phyloP scores from a whole-genome alignment of 192 early-diverging fungal species.

The Coemansia furcata region DNA sequence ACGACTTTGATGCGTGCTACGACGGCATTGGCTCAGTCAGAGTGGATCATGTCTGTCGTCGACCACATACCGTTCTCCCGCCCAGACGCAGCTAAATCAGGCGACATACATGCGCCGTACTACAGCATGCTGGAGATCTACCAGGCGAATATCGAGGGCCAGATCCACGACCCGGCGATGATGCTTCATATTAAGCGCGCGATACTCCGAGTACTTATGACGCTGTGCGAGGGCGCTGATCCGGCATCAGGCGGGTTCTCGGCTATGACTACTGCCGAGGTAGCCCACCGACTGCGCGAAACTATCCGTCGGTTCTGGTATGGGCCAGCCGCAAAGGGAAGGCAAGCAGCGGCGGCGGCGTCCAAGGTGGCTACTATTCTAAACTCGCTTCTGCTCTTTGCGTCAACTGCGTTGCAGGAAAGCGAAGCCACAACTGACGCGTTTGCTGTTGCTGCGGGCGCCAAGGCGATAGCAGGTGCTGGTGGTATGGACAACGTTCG shows the following conservation, averaged over 20 bases:
- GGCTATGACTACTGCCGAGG: conserved; percentile 50
- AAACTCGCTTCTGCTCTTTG: conserved; percentile 44
- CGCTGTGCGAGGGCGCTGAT: conserved; percentile 36
- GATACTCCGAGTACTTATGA: conserved; percentile 33
- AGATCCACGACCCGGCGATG: conserved; percentile 18
- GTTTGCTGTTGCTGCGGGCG: conserved; percentile 38
- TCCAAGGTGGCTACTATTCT: conserved; percentile 25
- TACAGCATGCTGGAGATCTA: conserved; percentile 41
- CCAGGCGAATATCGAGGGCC: conserved; percentile 32
- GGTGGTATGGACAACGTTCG: neutral
- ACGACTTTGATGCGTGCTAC: conserved; percentile 15
- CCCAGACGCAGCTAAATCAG: neutral
- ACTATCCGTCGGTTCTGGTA: conserved; percentile 31
- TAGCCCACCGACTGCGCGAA: conserved; percentile 35
- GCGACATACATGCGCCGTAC: neutral
- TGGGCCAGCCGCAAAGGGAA: conserved; percentile 8
- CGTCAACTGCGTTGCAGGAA: conserved; percentile 35
- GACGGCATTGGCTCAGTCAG: conserved; percentile 27
- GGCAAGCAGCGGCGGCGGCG: conserved; percentile 4
- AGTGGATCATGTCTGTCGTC: conserved; percentile 19
- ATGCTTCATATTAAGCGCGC: conserved; percentile 36
- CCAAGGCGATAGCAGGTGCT: conserved; percentile 1
- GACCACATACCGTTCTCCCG: conserved; percentile 13
- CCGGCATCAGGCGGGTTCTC: conserved; percentile 37
- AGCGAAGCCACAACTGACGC: conserved; percentile 48